Percentiles rank a stretch among this genome's conserved stretches.
Evolutionary conservation across 371 early-diverging fungal species (phyloP).

Genomic region (Mortierella sp.): DNA sequence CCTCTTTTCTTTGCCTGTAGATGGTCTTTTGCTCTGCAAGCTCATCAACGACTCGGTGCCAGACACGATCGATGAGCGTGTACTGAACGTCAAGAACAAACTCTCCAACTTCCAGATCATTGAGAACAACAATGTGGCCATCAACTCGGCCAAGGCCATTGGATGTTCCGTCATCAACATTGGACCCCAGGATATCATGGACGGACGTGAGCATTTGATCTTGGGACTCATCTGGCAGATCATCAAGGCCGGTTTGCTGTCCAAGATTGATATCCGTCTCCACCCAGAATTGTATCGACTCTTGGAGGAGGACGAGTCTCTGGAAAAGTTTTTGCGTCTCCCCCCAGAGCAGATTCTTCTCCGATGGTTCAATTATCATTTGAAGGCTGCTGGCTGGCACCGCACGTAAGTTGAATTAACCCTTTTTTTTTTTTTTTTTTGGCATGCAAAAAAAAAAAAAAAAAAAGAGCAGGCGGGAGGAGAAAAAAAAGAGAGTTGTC

Average conservation of each 20-base stretch:
- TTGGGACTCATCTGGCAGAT: constrained; percentile 98
- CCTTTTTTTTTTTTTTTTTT: background rate
- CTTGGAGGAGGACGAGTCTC: constrained; percentile 89
- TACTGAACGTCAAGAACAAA: constrained; percentile 86
- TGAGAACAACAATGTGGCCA: constrained; percentile 97
- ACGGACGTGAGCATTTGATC: constrained; percentile 93
- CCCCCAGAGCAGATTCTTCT: constrained; percentile 95
- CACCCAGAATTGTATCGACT: constrained; percentile 97
- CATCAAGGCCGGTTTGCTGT: constrained; percentile 94
- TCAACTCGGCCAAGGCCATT: constrained; percentile 98
- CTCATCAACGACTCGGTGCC: constrained; percentile 96
- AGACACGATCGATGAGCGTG: constrained; percentile 98
- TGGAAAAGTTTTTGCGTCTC: constrained; percentile 90
- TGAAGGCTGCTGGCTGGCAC: constrained; percentile 91
- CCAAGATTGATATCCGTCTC: constrained; percentile 94
- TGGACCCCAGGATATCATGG: constrained; percentile 93
- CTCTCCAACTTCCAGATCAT: constrained; percentile 93
- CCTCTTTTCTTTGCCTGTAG: constrained; percentile 49
- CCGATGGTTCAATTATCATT: constrained; percentile 98
- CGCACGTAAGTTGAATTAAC: constrained; percentile 59
- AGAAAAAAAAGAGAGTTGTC: background rate
- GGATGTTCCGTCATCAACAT: constrained; percentile 97
- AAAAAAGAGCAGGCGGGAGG: no score
- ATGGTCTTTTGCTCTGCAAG: constrained; percentile 95
- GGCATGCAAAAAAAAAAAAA: no score